These are phyloP conservation scores for Diaporthe eres DNA, from an alignment of 2,329 filamentous ascomycete genomes.

Conservation along the genomic window DNA sequence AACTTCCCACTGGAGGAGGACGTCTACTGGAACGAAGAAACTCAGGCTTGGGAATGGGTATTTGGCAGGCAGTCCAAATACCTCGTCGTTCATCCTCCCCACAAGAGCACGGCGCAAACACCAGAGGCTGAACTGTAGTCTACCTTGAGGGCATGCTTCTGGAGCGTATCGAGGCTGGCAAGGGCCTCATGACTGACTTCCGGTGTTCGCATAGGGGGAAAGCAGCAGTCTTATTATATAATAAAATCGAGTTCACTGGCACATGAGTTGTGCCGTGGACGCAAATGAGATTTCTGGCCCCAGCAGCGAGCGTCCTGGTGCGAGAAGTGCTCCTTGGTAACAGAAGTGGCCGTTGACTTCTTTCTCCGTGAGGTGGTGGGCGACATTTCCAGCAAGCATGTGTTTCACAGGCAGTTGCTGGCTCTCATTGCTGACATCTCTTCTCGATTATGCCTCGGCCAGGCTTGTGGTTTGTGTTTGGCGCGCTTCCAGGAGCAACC, in stretches of 20 bases:
- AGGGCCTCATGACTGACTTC: neutral
- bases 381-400: neutral
- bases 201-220: no score
- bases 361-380: neutral
- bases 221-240: neutral
- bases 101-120: neutral
- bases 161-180: neutral
- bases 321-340: no score
- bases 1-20: constrained; percentile 65
- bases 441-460: constrained; percentile 29
- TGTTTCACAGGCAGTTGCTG: neutral
- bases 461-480: neutral
- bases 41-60: constrained; percentile 62
- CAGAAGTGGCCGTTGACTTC: neutral
- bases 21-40: constrained; percentile 60
- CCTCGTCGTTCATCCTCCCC: constrained; percentile 51
- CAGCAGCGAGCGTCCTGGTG: neutral
- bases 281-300: neutral
- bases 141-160: neutral
- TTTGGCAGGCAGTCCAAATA: constrained; percentile 62
- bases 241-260: no score
- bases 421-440: neutral
- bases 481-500: constrained; percentile 11
- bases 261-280: neutral
- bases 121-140: constrained; percentile 6